Evolutionary conservation across 306 rosid species (phyloP).

Genomic region (Vigna reflexopilosa): DNA sequence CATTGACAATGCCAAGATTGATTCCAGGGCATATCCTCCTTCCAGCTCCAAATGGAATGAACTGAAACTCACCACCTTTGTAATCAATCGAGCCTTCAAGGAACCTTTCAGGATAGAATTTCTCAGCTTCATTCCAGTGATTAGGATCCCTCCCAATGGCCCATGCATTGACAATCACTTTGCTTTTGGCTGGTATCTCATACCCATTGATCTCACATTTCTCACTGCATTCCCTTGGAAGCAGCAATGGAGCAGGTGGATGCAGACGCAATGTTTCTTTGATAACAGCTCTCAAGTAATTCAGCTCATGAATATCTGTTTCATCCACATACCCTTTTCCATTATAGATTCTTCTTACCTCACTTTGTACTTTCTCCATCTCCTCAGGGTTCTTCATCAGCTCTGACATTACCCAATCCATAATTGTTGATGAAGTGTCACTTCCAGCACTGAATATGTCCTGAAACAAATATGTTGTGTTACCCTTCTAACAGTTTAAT

Average conservation of each 20-base stretch:
- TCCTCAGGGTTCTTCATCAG: constrained; percentile 46
- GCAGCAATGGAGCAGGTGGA: constrained; percentile 43
- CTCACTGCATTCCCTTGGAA: constrained; percentile 55
- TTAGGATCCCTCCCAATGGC: constrained; percentile 51
- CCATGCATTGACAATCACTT: constrained; percentile 48
- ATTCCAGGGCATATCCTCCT: constrained; percentile 37
- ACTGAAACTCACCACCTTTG: constrained; percentile 30
- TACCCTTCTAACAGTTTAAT: background rate
- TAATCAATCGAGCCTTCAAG: constrained; percentile 34
- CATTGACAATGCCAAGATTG: constrained; percentile 4
- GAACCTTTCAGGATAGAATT: constrained; percentile 36
- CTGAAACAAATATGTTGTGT: constrained; percentile 27
- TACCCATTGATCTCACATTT: constrained; percentile 46
- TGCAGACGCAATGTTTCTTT: constrained; percentile 49
- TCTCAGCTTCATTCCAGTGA: constrained; percentile 42
- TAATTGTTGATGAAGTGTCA: constrained; percentile 25
- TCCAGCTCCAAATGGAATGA: constrained; percentile 40
- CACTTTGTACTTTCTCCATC: constrained; percentile 42
- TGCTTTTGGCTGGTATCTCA: constrained; percentile 39
- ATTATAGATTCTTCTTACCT: constrained; percentile 47
- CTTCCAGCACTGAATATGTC: constrained; percentile 52
- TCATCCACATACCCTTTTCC: constrained; percentile 43
- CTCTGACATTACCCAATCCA: constrained; percentile 52
- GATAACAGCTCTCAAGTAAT: constrained; percentile 37
- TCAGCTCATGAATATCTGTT: constrained; percentile 36